These are phyloP conservation scores for Isatis tinctoria DNA, from an alignment of 345 rosid genomes.

Conservation along the genomic window DNA sequence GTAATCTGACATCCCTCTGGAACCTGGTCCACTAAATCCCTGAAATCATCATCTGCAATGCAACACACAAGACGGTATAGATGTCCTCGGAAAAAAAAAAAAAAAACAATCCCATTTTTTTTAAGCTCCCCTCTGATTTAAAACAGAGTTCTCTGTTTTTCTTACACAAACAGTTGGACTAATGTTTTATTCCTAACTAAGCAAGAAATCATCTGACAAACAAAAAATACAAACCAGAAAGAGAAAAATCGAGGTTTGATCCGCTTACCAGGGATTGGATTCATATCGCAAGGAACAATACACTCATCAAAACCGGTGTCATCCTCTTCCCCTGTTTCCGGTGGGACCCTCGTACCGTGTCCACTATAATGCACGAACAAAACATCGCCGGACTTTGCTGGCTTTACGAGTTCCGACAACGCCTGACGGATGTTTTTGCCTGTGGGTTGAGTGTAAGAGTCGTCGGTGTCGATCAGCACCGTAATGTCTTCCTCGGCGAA, in stretches of 20 bases:
- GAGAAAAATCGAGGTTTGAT: too few relatives aligned
- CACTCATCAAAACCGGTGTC: slow-evolving; percentile 87
- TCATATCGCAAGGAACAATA: slow-evolving; percentile 27
- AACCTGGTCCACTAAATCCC: slow-evolving; percentile 21
- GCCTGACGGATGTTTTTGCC: slow-evolving; percentile 74
- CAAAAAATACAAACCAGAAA: too few relatives aligned
- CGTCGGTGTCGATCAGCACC: slow-evolving; percentile 67
- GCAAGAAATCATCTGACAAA: too few relatives aligned
- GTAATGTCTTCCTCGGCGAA: slow-evolving; percentile 61
- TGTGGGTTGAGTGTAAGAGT: slow-evolving; percentile 58
- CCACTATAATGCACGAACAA: slow-evolving; percentile 89
- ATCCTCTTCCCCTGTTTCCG: slow-evolving; percentile 93
- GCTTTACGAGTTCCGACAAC: slow-evolving; percentile 42
- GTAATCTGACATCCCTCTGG: slow-evolving; percentile 24
- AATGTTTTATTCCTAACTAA: too few relatives aligned
- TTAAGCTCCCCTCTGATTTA: too few relatives aligned
- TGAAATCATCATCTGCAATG: slow-evolving; percentile 26
- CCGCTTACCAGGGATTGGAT: slow-evolving; percentile 22
- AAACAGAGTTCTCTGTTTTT: too few relatives aligned
- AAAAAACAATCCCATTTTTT: background rate
- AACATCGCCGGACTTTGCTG: slow-evolving; percentile 58
- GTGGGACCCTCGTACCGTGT: slow-evolving; percentile 88
- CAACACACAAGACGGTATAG: background rate
- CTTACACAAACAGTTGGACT: too few relatives aligned
- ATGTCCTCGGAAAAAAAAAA: too few relatives aligned